A percentile compares a stretch with the other conserved stretches of the same genome.
Conservation (phyloP, 2,329 filamentous ascomycete genomes). For the Thyridium curvatum region DNA sequence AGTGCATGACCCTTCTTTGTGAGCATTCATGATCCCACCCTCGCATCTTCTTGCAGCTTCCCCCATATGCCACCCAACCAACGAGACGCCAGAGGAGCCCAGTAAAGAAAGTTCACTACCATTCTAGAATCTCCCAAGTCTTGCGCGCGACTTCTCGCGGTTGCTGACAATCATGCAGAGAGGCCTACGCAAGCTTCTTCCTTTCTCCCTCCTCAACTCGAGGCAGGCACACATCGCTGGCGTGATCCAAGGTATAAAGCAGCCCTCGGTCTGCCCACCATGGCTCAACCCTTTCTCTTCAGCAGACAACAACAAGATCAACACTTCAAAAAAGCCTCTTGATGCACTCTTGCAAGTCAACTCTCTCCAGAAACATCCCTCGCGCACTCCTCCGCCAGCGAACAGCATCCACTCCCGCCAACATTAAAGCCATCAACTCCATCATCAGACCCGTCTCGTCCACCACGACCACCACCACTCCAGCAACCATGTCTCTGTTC, state of each 20-base stretch:
- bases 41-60: too few species aligned
- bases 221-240: not conserved
- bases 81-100: not conserved
- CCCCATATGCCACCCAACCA: too few species aligned
- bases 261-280: not conserved
- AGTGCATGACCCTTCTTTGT: too few species aligned
- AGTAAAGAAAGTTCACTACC: slow-evolving; percentile 1
- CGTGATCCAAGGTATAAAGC: slow-evolving; percentile 18
- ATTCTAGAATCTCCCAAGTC: slow-evolving; percentile 9
- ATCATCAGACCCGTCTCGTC: slow-evolving; percentile 14
- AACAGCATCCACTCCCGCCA: not conserved
- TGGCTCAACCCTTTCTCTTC: not conserved
- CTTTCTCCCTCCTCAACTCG: not conserved
- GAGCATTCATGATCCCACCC: too few species aligned
- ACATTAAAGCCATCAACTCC: slow-evolving; percentile 9
- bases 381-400: too few species aligned
- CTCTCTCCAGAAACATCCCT: not conserved
- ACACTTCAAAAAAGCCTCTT: slow-evolving; percentile 1
- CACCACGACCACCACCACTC: slow-evolving; percentile 16
- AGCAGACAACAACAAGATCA: slow-evolving; percentile 1
- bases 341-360: slow-evolving; percentile 7
- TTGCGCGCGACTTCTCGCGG: not conserved
- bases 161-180: slow-evolving; percentile 1
- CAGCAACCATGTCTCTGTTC: slow-evolving; percentile 54
- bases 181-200: slow-evolving; percentile 16